These are phyloP conservation scores for Xylariales sp. DNA, from an alignment of 2,329 filamentous ascomycete genomes.

Conservation along the genomic window DNA sequence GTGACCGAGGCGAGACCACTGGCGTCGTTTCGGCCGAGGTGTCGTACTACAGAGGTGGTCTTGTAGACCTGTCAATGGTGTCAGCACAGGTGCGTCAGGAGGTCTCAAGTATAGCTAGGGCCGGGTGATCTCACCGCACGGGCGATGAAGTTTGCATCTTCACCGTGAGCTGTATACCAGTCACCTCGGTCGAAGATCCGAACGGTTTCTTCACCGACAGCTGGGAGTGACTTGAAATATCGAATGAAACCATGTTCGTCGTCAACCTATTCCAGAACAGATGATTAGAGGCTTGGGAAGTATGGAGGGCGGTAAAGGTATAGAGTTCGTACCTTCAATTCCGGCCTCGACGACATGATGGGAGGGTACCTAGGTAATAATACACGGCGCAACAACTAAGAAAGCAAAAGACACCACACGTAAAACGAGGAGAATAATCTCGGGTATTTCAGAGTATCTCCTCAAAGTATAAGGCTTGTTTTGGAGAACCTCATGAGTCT, in stretches of 20 bases:
- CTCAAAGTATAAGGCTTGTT: not conserved
- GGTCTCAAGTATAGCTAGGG: not conserved
- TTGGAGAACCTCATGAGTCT: not conserved
- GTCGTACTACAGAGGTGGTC: conserved; percentile 93
- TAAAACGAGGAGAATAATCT: conserved; percentile 13
- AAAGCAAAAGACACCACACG: not conserved
- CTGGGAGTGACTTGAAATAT: conserved; percentile 88
- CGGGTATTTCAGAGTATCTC: not conserved
- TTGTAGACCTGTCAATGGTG: conserved; percentile 79
- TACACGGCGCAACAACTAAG: not conserved
- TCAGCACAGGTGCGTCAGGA: conserved; percentile 1
- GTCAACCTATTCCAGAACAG: conserved; percentile 75
- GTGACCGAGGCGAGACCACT: conserved; percentile 93
- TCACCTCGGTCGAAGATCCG: conserved; percentile 94
- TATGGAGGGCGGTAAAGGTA: not conserved
- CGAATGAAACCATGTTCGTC: conserved; percentile 97
- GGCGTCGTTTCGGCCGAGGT: conserved; percentile 84
- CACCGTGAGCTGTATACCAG: conserved; percentile 93
- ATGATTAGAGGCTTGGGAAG: not conserved
- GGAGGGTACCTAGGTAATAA: conserved; percentile 2
- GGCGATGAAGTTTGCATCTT: conserved; percentile 86
- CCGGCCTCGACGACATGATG: conserved; percentile 65
- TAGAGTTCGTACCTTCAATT: conserved; percentile 57
- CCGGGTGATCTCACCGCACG: conserved; percentile 66
- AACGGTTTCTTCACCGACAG: conserved; percentile 77